phyloP scores from a whole-genome alignment of 2,329 filamentous ascomycete species.

The Hortaea werneckii region DNA sequence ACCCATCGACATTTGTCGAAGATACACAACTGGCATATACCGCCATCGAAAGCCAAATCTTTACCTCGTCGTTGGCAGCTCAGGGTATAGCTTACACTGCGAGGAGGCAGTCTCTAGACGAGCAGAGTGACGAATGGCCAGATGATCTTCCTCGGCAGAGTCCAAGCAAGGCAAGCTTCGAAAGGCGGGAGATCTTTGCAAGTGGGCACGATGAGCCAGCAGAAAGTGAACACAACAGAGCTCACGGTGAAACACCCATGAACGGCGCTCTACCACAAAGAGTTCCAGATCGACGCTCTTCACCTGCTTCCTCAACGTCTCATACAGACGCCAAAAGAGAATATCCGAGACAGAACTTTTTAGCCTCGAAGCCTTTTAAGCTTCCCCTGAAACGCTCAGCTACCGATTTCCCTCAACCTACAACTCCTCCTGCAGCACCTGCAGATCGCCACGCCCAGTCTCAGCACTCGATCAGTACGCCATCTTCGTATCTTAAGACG shows the following conservation, averaged over 20 bases:
- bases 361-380: constrained; percentile 3
- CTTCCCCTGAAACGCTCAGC: constrained; percentile 2
- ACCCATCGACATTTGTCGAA: constrained; percentile 24
- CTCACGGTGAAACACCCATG: no score
- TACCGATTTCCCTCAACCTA: not conserved
- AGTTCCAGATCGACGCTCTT: no score
- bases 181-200: not conserved
- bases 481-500: constrained; percentile 18
- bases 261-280: no score
- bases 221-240: not conserved
- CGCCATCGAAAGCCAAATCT: constrained; percentile 33
- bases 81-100: constrained; percentile 2
- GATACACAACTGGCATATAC: constrained; percentile 34
- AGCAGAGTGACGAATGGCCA: constrained; percentile 3
- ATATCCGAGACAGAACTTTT: no score
- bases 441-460: not conserved
- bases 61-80: constrained; percentile 16
- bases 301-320: no score
- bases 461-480: not conserved
- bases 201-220: not conserved
- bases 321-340: no score
- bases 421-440: not conserved
- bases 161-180: not conserved
- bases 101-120: not conserved
- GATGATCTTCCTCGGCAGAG: constrained; percentile 4